phyloP scores from a whole-genome alignment of 2,329 filamentous ascomycete species.

The Alternaria angustiovoidea region DNA sequence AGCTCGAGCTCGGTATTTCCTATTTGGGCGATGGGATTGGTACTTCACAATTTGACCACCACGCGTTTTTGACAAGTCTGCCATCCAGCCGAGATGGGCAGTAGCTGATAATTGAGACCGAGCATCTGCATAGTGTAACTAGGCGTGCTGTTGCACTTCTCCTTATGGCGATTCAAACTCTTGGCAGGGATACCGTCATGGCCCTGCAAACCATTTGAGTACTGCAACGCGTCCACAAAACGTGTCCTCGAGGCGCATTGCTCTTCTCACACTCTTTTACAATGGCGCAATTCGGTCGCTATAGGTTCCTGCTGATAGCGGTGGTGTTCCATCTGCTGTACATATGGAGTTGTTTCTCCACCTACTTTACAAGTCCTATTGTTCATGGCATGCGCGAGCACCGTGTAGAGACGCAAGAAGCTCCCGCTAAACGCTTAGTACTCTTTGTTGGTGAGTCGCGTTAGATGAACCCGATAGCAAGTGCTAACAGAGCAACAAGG shows the following conservation, averaged over 20 bases:
- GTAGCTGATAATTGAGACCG: not conserved
- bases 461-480: not conserved
- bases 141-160: not conserved
- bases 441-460: slow-evolving; percentile 79
- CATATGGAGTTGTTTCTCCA: slow-evolving; percentile 85
- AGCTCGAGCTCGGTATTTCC: slow-evolving; percentile 23
- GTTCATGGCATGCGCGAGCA: slow-evolving; percentile 93
- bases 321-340: slow-evolving; percentile 94
- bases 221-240: slow-evolving; percentile 30
- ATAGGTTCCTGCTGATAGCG: slow-evolving; percentile 86
- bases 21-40: slow-evolving; percentile 8
- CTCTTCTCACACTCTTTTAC: slow-evolving; percentile 26
- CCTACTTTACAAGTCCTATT: slow-evolving; percentile 97
- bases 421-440: slow-evolving; percentile 88
- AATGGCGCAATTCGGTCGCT: slow-evolving; percentile 69
- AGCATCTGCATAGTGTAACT: not conserved
- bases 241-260: slow-evolving; percentile 39
- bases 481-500: slow-evolving; percentile 56
- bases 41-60: not conserved
- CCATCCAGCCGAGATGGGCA: not conserved
- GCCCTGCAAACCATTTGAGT: slow-evolving; percentile 37
- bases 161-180: slow-evolving; percentile 12
- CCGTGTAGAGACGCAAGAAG: slow-evolving; percentile 71
- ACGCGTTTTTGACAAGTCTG: not conserved
- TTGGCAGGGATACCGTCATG: slow-evolving; percentile 32